Conservation (phyloP, 1,284 basidiomycete species). For the Fomitopsis pinicola region DNA sequence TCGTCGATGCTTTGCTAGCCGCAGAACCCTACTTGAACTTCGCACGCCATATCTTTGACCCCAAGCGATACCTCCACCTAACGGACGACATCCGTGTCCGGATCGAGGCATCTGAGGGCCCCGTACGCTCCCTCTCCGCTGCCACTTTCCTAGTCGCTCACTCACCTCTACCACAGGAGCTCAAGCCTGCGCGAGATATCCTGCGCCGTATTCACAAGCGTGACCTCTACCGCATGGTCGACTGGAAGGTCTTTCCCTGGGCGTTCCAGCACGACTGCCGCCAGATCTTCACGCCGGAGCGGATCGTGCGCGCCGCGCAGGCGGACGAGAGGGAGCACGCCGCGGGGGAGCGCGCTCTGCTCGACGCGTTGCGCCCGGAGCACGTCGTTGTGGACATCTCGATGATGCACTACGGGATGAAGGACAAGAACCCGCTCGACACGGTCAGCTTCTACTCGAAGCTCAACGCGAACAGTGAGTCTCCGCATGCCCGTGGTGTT, state of each 20-base stretch:
- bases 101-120: conserved; percentile 50
- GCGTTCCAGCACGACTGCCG: conserved; percentile 35
- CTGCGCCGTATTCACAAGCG: conserved; percentile 56
- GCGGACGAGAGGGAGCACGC: conserved; percentile 20
- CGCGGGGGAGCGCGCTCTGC: conserved; percentile 22
- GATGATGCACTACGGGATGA: conserved; percentile 71
- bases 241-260: conserved; percentile 60
- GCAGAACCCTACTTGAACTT: conserved; percentile 64
- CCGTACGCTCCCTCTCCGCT: conserved; percentile 30
- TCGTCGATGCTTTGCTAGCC: conserved; percentile 63
- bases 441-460: conserved; percentile 73
- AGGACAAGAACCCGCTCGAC: conserved; percentile 63
- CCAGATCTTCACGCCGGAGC: conserved; percentile 44
- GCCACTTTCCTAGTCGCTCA: background rate
- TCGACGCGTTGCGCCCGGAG: conserved; percentile 34
- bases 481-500: conserved; percentile 2
- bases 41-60: conserved; percentile 49
- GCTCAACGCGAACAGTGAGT: conserved; percentile 50
- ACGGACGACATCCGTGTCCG: conserved; percentile 61
- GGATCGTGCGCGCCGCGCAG: conserved; percentile 50
- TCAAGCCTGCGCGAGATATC: conserved; percentile 53
- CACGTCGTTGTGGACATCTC: conserved; percentile 64
- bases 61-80: conserved; percentile 55
- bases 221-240: conserved; percentile 65
- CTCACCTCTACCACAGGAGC: conserved; percentile 37